A percentile compares a stretch with the other conserved stretches of the same genome.
These are phyloP conservation scores for Alloteropsis semialata DNA, from an alignment of 176 grass and related monocot genomes.

Conservation along the genomic window DNA sequence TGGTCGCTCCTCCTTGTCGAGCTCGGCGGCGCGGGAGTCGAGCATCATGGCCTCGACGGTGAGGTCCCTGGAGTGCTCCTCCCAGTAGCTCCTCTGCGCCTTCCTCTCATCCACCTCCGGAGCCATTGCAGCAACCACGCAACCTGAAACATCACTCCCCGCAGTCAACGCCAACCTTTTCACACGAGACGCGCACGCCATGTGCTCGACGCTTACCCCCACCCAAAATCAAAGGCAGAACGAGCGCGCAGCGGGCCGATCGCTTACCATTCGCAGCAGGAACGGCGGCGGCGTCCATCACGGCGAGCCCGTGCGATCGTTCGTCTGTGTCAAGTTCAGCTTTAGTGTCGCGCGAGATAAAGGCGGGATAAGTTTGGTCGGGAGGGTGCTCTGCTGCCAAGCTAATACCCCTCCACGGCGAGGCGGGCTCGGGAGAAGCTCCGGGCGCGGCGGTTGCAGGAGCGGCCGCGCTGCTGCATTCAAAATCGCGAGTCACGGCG, in stretches of 20 bases:
- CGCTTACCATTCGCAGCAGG: constrained; percentile 45
- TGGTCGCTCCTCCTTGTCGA: constrained; percentile 90
- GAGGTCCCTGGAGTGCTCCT: constrained; percentile 86
- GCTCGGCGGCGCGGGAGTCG: constrained; percentile 79
- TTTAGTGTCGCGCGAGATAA: background rate
- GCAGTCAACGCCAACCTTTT: background rate
- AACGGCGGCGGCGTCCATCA: constrained; percentile 28
- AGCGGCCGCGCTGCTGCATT: constrained; percentile 71
- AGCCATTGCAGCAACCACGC: background rate
- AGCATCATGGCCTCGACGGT: constrained; percentile 94
- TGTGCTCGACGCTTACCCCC: constrained; percentile 26
- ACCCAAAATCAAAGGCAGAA: background rate
- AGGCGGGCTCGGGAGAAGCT: constrained; percentile 82
- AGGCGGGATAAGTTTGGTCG: background rate
- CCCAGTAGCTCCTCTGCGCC: constrained; percentile 83
- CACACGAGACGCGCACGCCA: constrained; percentile 8
- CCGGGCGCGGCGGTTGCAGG: constrained; percentile 56
- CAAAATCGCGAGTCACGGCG: constrained; percentile 19
- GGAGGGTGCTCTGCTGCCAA: background rate
- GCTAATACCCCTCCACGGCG: constrained; percentile 75
- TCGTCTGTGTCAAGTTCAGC: background rate
- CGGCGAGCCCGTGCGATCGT: background rate
- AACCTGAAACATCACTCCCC: background rate
- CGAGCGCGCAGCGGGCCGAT: background rate
- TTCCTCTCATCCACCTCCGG: constrained; percentile 60